A percentile compares a stretch with the other conserved stretches of the same genome.
phyloP scores from a whole-genome alignment of 2,329 filamentous ascomycete species.

The Cercospora nicotianae region DNA sequence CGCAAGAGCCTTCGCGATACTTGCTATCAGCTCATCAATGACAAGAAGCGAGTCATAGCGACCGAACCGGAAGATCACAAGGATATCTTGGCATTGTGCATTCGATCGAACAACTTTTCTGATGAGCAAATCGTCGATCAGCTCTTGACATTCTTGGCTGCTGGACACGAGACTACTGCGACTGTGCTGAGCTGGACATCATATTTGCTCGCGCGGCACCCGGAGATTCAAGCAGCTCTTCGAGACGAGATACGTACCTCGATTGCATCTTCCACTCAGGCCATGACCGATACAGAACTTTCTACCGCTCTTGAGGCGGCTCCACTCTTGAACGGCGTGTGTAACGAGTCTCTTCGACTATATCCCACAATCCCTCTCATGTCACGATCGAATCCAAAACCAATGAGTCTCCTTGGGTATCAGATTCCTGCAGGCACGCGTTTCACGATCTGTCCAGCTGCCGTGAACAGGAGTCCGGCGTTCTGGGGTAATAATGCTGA shows the following conservation, averaged over 20 bases:
- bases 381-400: constrained; percentile 45
- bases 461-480: constrained; percentile 44
- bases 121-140: constrained; percentile 56
- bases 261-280: constrained; percentile 52
- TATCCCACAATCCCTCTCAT: constrained; percentile 52
- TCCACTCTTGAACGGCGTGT: constrained; percentile 49
- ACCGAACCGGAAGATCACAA: constrained; percentile 36
- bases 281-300: constrained; percentile 32
- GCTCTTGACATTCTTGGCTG: constrained; percentile 57
- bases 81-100: constrained; percentile 51
- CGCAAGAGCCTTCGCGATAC: constrained; percentile 43
- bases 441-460: constrained; percentile 44
- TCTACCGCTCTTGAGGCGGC: constrained; percentile 45
- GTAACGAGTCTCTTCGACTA: constrained; percentile 48
- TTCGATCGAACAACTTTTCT: constrained; percentile 54
- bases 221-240: constrained; percentile 64
- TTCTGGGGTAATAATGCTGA: constrained; percentile 48
- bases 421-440: constrained; percentile 44
- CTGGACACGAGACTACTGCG: constrained; percentile 73
- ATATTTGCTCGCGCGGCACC: constrained; percentile 68
- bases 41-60: constrained; percentile 48
- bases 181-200: constrained; percentile 74
- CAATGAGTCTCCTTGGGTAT: constrained; percentile 44
- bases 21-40: constrained; percentile 49
- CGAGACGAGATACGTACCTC: constrained; percentile 65